Evolutionary conservation across 352 stramenopile species (phyloP).

Genomic region (Pythium pyrilobum): DNA sequence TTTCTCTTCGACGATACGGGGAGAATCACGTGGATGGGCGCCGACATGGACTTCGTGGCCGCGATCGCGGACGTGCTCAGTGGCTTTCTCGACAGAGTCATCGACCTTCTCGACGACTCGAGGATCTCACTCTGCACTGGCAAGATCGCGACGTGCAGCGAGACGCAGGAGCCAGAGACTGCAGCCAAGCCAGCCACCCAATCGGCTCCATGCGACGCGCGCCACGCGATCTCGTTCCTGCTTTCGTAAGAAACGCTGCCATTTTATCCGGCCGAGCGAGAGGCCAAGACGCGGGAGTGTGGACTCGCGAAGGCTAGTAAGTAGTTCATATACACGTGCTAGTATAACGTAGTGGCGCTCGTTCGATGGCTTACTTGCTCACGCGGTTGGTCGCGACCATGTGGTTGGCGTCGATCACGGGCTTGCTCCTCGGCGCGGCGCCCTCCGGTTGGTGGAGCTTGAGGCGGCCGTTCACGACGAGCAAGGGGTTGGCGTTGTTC

Average conservation of each 20-base stretch:
- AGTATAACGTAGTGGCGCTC: no score
- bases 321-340: no score
- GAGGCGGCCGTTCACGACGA: slow-evolving; percentile 90
- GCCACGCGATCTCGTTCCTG: slow-evolving; percentile 6
- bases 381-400: slow-evolving; percentile 76
- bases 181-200: background rate
- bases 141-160: background rate
- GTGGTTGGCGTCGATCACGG: slow-evolving; percentile 77
- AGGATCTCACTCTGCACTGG: slow-evolving; percentile 7
- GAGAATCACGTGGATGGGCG: slow-evolving; percentile 40
- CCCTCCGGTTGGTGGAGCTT: slow-evolving; percentile 46
- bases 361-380: slow-evolving; percentile 26
- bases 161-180: background rate
- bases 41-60: slow-evolving; percentile 47
- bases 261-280: no score
- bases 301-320: no score
- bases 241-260: slow-evolving; percentile 1
- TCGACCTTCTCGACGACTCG: background rate
- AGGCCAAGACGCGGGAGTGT: no score
- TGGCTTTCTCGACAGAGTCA: slow-evolving; percentile 29
- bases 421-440: slow-evolving; percentile 31
- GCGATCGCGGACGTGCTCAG: slow-evolving; percentile 25
- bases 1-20: slow-evolving; percentile 41
- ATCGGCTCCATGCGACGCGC: background rate
- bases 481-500: slow-evolving; percentile 86